Evolutionary conservation across 1,139 yeast species (phyloP).

Genomic region (Saccharomyces hybrid): DNA sequence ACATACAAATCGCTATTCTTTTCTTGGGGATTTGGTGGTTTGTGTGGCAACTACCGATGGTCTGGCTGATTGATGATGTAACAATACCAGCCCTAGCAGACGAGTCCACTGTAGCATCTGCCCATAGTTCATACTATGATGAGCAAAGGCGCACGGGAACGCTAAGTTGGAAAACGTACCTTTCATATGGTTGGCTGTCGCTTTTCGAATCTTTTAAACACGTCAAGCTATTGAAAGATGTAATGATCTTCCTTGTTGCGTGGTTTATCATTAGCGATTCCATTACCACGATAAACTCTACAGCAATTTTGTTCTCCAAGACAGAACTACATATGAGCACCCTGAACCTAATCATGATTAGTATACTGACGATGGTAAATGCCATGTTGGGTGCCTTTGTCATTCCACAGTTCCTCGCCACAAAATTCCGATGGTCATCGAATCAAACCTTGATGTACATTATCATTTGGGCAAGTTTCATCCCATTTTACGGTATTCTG

Average conservation of each 20-base stretch:
- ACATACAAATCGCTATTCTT: conserved; percentile 49
- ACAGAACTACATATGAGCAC: conserved; percentile 60
- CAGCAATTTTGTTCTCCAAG: conserved; percentile 63
- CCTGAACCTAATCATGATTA: conserved; percentile 50
- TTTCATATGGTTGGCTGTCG: conserved; percentile 53
- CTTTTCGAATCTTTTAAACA: conserved; percentile 45
- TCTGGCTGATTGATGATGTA: conserved; percentile 36
- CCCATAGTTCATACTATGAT: background rate
- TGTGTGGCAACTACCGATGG: conserved; percentile 52
- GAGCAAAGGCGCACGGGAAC: too few relatives aligned
- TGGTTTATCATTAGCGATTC: conserved; percentile 73
- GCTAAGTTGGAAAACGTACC: conserved; percentile 19
- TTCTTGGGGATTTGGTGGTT: conserved; percentile 69
- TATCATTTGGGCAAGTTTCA: conserved; percentile 51
- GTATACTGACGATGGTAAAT: conserved; percentile 52
- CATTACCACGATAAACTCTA: conserved; percentile 62
- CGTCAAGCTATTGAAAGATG: conserved; percentile 51
- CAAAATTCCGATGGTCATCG: conserved; percentile 36
- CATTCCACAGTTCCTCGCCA: conserved; percentile 44
- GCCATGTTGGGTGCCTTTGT: conserved; percentile 57
- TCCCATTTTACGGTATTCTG: conserved; percentile 58
- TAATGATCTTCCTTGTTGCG: conserved; percentile 49
- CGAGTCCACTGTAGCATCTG: background rate
- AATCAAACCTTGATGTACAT: conserved; percentile 43
- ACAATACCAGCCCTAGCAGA: background rate